Evolutionary conservation across 176 grass and related monocot species (phyloP).

Genomic region (Oryza glaberrima): DNA sequence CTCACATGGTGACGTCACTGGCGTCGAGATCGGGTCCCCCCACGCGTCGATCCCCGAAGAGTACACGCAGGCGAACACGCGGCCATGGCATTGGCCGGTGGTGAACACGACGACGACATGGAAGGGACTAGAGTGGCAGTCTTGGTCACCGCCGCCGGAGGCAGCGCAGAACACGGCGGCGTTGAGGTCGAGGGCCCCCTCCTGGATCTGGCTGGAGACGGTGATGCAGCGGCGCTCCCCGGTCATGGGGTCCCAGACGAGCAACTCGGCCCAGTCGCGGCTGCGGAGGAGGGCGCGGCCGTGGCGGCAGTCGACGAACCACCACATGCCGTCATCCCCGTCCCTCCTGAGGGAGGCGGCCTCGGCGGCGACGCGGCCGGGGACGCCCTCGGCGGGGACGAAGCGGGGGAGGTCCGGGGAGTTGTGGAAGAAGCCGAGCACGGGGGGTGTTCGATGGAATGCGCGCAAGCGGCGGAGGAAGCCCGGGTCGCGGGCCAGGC

Average conservation of each 20-base stretch:
- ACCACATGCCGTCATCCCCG: constrained; percentile 27
- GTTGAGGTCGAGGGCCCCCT: background rate
- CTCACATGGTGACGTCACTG: background rate
- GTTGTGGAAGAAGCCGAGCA: constrained; percentile 40
- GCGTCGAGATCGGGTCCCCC: background rate
- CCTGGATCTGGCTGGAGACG: background rate
- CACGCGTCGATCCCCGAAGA: background rate
- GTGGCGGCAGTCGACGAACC: constrained; percentile 36
- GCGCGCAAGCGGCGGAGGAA: constrained; percentile 20
- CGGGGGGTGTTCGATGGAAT: constrained; percentile 32
- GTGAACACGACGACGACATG: constrained; percentile 1
- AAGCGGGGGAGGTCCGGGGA: background rate
- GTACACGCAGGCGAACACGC: constrained; percentile 1
- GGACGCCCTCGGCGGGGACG: background rate
- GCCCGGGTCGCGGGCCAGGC: background rate
- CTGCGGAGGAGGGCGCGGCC: constrained; percentile 33
- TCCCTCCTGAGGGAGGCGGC: background rate
- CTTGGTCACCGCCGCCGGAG: background rate
- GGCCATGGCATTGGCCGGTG: background rate
- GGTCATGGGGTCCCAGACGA: constrained; percentile 32
- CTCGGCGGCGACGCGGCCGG: background rate
- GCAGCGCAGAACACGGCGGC: background rate
- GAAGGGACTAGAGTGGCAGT: background rate
- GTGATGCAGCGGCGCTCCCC: background rate
- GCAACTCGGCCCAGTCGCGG: constrained; percentile 20